Percentiles rank a stretch among this genome's conserved stretches.
Conservation (phyloP, 768 basidiomycete genomes). For the Imleria badia region DNA sequence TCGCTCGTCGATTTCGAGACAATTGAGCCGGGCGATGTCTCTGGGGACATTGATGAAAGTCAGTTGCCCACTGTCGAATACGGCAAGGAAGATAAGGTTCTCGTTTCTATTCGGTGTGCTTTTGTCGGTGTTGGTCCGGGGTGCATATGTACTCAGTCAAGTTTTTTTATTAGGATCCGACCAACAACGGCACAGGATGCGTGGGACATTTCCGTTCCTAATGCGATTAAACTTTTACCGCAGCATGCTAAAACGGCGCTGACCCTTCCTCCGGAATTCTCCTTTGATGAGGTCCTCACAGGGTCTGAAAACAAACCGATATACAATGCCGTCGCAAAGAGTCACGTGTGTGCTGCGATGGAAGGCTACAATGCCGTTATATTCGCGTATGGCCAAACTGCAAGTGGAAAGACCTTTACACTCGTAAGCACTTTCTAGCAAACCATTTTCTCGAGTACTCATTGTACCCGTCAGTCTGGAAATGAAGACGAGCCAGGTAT, state of each 20-base stretch:
- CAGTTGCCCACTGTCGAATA: conserved; percentile 47
- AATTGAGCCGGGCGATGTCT: conserved; percentile 68
- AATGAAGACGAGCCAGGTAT: conserved; percentile 87
- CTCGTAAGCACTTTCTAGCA: conserved; percentile 36
- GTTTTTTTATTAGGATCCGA: conserved; percentile 49
- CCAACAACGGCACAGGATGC: conserved; percentile 52
- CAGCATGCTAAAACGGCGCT: conserved; percentile 49
- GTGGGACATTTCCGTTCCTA: conserved; percentile 50
- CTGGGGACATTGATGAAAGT: conserved; percentile 64
- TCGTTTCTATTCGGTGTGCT: conserved; percentile 75
- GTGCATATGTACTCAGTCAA: conserved; percentile 1
- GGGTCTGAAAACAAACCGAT: conserved; percentile 79
- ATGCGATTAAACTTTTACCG: conserved; percentile 61
- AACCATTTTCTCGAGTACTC: conserved; percentile 35
- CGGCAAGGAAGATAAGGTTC: conserved; percentile 81
- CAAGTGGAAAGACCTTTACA: conserved; percentile 73
- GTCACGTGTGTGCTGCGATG: conserved; percentile 90
- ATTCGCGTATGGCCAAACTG: conserved; percentile 94
- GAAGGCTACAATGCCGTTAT: conserved; percentile 95
- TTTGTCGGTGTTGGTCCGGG: background rate
- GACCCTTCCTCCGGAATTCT: conserved; percentile 49
- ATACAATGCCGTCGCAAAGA: conserved; percentile 72
- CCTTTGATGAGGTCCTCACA: conserved; percentile 75
- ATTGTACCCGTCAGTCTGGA: conserved; percentile 48
- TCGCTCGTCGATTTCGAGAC: conserved; percentile 74